These are phyloP conservation scores for Geosmithia putterillii DNA, from an alignment of 2,329 filamentous ascomycete genomes.

Conservation along the genomic window DNA sequence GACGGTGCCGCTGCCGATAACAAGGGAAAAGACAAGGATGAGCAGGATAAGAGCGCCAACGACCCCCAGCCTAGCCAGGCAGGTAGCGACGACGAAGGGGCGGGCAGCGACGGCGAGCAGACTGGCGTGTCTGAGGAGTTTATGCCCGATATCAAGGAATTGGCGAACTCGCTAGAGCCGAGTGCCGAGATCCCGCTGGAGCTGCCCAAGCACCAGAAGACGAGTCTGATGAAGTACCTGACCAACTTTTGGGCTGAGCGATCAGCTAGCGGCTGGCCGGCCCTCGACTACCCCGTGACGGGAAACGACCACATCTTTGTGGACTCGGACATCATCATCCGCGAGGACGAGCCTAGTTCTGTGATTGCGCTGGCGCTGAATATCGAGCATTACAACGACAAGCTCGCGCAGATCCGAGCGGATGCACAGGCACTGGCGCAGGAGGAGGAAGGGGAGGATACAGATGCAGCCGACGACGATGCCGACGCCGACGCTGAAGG, in stretches of 20 bases:
- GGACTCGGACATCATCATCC: conserved; percentile 91
- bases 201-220: conserved; percentile 85
- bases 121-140: conserved; percentile 59
- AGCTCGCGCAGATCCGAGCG: conserved; percentile 55
- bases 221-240: conserved; percentile 85
- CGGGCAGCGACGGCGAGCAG: conserved; percentile 60
- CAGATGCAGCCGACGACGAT: not conserved
- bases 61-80: conserved; percentile 30
- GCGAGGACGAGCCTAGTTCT: conserved; percentile 94
- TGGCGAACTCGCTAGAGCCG: conserved; percentile 49
- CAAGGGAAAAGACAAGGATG: conserved; percentile 3
- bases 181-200: conserved; percentile 53
- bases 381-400: conserved; percentile 75
- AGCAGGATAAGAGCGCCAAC: conserved; percentile 12
- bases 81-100: conserved; percentile 57
- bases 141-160: conserved; percentile 47
- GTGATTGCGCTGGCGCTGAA: conserved; percentile 87
- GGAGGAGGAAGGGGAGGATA: conserved; percentile 5
- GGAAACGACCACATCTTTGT: conserved; percentile 90
- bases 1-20: not conserved
- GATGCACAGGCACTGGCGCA: conserved; percentile 31
- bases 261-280: conserved; percentile 87
- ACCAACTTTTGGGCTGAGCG: conserved; percentile 98
- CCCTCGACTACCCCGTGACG: conserved; percentile 82
- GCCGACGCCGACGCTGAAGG: not conserved